Evolutionary conservation across 2,329 filamentous ascomycete species (phyloP), one percentile per base, ranked within the genome.

Genomic region (Penicillium psychrosexuale): DNA sequence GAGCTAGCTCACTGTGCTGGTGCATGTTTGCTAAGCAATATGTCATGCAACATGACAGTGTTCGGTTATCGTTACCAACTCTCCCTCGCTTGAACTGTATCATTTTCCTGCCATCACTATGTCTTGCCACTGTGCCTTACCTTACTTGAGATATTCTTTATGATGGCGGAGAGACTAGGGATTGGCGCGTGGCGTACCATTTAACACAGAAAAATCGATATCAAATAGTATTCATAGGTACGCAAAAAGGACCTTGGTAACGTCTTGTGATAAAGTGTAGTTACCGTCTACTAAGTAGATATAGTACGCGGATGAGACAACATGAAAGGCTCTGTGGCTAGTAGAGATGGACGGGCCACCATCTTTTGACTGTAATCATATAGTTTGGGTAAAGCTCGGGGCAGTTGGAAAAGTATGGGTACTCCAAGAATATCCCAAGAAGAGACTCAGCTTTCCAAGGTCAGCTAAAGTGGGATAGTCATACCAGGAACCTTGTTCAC

Each of bases 161-260:
- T 19, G 33, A 27, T 47, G 42, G 33, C 9, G 3, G 22, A 30
- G 17, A 34, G 19, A 8, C 47, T 3, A 9, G n/a, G 30, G 22
- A 19, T 36, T 44, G 31, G 38, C 4, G 12, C 7, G 64, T 72
- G 58, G 63, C 64, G 58, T 42, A 13, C 7, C 19, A 44, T 28
- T 27, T 28, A n/a, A 31, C 28, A 34, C 37, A 3, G 15, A 34
- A 30, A 24, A 34, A 34, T 50, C 15, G 2, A 17, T 43, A 34
- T n/a, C 30, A 34, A 24, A 45, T 19, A 33, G 13, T 4, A 39
- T 42, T 42, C 17, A 31, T 24, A 31, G 5, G 17, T 24, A 24
- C 8, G n/a, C 15, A 17, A 13, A 42, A n/a, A 42, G 28, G 17
- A 13, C 12, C 1, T n/a, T 15, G 17, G n/a, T n/a, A n/a, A 22